Base-by-base conservation (phyloP, 495 filamentous ascomycete genomes). In the Xylaria intraflava region DNA sequence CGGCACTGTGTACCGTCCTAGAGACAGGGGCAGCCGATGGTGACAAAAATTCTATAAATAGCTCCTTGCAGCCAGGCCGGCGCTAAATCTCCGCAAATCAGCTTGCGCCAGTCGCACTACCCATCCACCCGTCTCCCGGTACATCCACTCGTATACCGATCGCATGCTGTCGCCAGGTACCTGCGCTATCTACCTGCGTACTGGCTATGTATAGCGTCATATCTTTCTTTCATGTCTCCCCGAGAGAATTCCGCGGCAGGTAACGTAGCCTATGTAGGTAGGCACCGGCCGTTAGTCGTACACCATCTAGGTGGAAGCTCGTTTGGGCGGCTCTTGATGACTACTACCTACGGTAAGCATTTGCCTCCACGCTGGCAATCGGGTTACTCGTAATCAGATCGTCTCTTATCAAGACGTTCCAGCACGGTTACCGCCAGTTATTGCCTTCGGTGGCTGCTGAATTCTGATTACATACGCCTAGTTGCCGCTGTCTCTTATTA, bases 71-170 rank as follows among this genome's bases (percentile, higher is more conserved):
- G 49, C 52, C 39, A 50, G 55, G 56, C 60, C 56, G 64, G 64
- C 64, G 64, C 64, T 53, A 61, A 67, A 8, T 31, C 10, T 42
- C 23, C 46, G 29, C 64, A 57, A 67, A 67, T 67, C 64, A 65
- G 23, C 31, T 12, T 22, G 14, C 30, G 39, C 22, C 35, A 56
- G 53, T 52, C 62, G 61, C 59, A 64, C 60, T 64, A n/a, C n/a
- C n/a, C n/a, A n/a, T n/a, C n/a, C n/a, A n/a, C n/a, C n/a, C n/a
- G n/a, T n/a, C n/a, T n/a, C n/a, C n/a, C n/a, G n/a, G n/a, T n/a
- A n/a, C n/a, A n/a, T n/a, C n/a, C n/a, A n/a, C n/a, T n/a, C n/a
- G n/a, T n/a, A n/a, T n/a, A n/a, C n/a, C n/a, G n/a, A n/a, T n/a
- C n/a, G n/a, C n/a, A n/a, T n/a, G n/a, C n/a, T n/a, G n/a, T n/a